phyloP scores from a whole-genome alignment of 2,329 filamentous ascomycete species.

The Calonectria hawksworthii region DNA sequence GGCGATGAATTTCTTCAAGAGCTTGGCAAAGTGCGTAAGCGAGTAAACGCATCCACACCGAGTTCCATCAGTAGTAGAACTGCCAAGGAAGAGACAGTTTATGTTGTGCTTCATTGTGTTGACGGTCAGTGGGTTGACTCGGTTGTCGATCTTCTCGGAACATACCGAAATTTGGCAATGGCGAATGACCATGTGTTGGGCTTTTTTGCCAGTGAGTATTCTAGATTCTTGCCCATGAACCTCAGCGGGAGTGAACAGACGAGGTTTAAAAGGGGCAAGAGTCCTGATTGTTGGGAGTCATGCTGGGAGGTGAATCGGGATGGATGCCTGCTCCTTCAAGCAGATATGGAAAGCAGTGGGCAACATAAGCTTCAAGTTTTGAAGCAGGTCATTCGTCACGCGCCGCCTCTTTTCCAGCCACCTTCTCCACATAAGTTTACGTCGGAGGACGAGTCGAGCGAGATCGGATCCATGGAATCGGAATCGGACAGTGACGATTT shows the following conservation, averaged over 20 bases:
- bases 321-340: not conserved
- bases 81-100: not conserved
- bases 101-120: not conserved
- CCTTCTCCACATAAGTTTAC: not conserved
- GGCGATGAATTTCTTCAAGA: not conserved
- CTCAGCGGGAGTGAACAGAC: not conserved
- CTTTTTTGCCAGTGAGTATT: not conserved
- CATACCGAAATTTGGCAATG: not conserved
- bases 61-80: not conserved
- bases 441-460: too few species aligned
- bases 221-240: not conserved
- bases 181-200: not conserved
- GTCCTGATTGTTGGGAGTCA: not conserved
- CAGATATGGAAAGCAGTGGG: not conserved
- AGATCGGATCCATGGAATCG: too few species aligned
- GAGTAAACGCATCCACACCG: too few species aligned
- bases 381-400: not conserved
- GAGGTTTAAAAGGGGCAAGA: too few species aligned
- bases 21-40: not conserved
- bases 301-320: not conserved
- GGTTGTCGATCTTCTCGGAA: not conserved
- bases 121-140: not conserved
- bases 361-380: not conserved
- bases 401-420: not conserved
- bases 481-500: too few species aligned